Conservation (phyloP, 208 protist genomes). For the Phytomonas sp. region DNA sequence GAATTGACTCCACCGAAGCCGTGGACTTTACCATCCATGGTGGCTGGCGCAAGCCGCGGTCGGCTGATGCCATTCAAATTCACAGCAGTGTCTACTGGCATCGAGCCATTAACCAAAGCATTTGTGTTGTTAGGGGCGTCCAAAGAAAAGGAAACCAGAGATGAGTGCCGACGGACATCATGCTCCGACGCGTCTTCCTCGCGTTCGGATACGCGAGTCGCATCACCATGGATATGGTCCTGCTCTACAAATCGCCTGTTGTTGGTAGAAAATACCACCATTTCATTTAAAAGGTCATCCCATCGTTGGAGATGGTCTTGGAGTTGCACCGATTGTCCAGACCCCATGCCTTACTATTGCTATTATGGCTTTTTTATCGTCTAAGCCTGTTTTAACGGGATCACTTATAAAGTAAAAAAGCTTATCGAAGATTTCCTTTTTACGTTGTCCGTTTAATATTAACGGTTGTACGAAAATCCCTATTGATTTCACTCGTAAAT, state of each 20-base stretch:
- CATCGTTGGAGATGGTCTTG: conserved; percentile 69
- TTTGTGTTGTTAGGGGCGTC: conserved; percentile 8
- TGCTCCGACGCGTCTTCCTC: conserved; percentile 26
- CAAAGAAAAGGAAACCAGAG: not conserved
- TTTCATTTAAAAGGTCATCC: conserved; percentile 50
- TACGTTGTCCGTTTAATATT: not conserved
- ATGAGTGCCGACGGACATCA: conserved; percentile 7
- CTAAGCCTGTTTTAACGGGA: not conserved
- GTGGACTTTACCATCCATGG: not conserved
- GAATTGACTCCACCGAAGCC: not conserved
- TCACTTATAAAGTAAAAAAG: not conserved
- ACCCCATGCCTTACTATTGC: not conserved
- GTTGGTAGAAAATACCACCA: conserved; percentile 49
- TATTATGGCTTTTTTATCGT: not conserved
- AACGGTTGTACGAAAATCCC: not conserved
- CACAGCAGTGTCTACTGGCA: not conserved
- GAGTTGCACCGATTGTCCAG: conserved; percentile 20
- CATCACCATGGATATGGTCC: conserved; percentile 44
- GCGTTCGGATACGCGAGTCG: conserved; percentile 4
- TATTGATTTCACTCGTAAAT: not conserved
- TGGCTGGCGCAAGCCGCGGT: not conserved
- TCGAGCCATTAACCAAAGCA: not conserved
- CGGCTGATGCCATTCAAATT: not conserved
- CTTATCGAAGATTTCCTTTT: not conserved
- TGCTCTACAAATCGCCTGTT: conserved; percentile 43